These are phyloP conservation scores for Neofusicoccum sp. DNA, from an alignment of 2,329 filamentous ascomycete species.

Conservation along the genomic window DNA sequence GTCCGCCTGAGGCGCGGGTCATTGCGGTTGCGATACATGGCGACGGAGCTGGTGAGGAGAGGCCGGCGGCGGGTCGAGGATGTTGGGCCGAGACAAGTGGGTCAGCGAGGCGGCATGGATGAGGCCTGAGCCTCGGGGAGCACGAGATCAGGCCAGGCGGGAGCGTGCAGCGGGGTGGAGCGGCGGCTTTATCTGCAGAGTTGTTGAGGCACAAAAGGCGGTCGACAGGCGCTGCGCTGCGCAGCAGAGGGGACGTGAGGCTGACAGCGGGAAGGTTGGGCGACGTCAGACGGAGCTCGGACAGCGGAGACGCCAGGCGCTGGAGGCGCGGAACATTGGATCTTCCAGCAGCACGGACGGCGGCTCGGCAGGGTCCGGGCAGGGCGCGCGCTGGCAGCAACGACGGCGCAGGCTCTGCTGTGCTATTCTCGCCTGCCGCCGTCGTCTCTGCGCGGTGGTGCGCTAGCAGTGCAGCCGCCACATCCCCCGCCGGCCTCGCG, in stretches of 20 bases:
- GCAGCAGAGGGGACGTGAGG: slow-evolving; percentile 8
- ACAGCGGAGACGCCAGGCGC: not conserved
- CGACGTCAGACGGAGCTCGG: slow-evolving; percentile 11
- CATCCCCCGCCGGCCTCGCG: too few relatives aligned
- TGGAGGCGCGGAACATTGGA: not conserved
- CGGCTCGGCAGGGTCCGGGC: not conserved
- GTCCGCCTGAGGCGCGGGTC: slow-evolving; percentile 91
- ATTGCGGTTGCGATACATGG: slow-evolving; percentile 60
- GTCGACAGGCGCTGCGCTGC: slow-evolving; percentile 7
- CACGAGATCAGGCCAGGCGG: not conserved
- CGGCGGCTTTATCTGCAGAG: not conserved
- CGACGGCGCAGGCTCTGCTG: too few relatives aligned
- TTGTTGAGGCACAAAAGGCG: slow-evolving; percentile 2
- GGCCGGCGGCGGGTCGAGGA: slow-evolving; percentile 11
- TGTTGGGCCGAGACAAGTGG: slow-evolving; percentile 20
- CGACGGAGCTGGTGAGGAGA: slow-evolving; percentile 22
- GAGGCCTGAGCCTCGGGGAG: not conserved
- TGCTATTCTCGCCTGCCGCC: too few relatives aligned
- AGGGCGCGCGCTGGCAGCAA: not conserved
- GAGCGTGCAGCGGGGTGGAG: not conserved
- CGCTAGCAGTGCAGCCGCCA: too few relatives aligned
- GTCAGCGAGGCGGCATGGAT: slow-evolving; percentile 18
- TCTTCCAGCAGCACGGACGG: not conserved
- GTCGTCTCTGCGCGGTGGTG: too few relatives aligned
- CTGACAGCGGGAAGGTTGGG: not conserved